Evolutionary conservation across 1,139 yeast genomes (phyloP).

Genomic region (Geotrichum candidum): DNA sequence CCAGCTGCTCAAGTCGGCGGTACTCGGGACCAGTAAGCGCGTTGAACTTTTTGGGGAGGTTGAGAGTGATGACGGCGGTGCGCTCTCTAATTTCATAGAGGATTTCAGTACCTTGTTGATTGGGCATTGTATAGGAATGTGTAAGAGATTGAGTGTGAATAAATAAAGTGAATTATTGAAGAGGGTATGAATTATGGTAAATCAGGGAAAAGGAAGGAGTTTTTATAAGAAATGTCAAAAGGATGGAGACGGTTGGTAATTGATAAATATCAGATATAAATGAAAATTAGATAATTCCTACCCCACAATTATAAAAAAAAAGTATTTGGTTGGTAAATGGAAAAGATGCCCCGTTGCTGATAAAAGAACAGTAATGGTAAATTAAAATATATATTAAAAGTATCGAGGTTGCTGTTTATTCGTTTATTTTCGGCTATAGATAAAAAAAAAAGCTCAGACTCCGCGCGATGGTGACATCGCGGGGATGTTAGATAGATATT

Average conservation of each 20-base stretch:
- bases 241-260: not conserved
- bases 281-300: not conserved
- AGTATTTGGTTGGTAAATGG: not conserved
- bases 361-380: too few relatives aligned
- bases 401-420: too few relatives aligned
- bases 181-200: not conserved
- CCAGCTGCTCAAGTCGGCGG: slow-evolving; percentile 51
- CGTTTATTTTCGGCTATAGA: too few relatives aligned
- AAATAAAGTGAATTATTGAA: not conserved
- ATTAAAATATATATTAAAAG: too few relatives aligned
- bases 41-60: slow-evolving; percentile 57
- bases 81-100: slow-evolving; percentile 45
- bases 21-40: slow-evolving; percentile 68
- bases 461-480: too few relatives aligned
- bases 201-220: not conserved
- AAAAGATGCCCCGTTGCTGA: too few relatives aligned
- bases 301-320: not conserved
- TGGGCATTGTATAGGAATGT: not conserved
- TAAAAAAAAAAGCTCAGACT: too few relatives aligned
- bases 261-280: not conserved
- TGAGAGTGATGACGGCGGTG: slow-evolving; percentile 62
- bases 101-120: slow-evolving; percentile 10
- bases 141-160: not conserved
- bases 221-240: not conserved
- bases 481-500: too few relatives aligned